phyloP scores from a whole-genome alignment of 208 protist species.

The Blastocrithidia nonstop region DNA sequence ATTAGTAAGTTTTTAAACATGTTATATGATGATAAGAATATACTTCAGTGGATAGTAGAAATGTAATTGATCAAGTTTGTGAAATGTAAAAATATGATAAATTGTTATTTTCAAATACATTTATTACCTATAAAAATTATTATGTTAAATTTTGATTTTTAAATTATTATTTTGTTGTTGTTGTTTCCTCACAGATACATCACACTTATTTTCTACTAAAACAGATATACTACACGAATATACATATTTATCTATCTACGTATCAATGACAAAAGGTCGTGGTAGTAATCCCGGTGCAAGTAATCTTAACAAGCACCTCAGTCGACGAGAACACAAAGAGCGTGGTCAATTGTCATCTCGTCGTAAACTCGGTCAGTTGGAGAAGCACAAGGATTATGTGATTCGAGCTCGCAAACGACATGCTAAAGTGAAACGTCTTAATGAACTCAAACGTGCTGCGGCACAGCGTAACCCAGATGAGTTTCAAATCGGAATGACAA shows the following conservation, averaged over 20 bases:
- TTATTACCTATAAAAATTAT: no score
- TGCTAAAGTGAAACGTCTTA: slow-evolving; percentile 52
- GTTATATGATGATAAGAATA: no score
- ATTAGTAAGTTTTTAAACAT: no score
- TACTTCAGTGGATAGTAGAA: no score
- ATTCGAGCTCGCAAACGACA: slow-evolving; percentile 64
- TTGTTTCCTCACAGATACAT: neutral
- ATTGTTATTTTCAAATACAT: no score
- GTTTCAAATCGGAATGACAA: slow-evolving; percentile 89
- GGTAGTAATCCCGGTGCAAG: slow-evolving; percentile 73
- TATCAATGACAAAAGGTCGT: slow-evolving; percentile 75
- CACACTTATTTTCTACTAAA: no score
- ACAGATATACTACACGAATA: no score
- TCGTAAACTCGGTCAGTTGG: slow-evolving; percentile 75
- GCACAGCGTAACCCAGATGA: slow-evolving; percentile 89
- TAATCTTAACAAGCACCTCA: slow-evolving; percentile 77
- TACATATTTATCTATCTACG: neutral
- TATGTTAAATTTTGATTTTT: neutral
- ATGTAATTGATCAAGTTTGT: no score
- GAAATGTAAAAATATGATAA: no score
- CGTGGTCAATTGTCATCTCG: slow-evolving; percentile 71
- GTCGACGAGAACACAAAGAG: slow-evolving; percentile 80
- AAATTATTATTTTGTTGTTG: neutral
- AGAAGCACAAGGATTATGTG: slow-evolving; percentile 90
- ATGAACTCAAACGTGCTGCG: slow-evolving; percentile 63